phyloP scores from a whole-genome alignment of 176 grass and related monocot species.

The Rhynchospora tenuis region DNA sequence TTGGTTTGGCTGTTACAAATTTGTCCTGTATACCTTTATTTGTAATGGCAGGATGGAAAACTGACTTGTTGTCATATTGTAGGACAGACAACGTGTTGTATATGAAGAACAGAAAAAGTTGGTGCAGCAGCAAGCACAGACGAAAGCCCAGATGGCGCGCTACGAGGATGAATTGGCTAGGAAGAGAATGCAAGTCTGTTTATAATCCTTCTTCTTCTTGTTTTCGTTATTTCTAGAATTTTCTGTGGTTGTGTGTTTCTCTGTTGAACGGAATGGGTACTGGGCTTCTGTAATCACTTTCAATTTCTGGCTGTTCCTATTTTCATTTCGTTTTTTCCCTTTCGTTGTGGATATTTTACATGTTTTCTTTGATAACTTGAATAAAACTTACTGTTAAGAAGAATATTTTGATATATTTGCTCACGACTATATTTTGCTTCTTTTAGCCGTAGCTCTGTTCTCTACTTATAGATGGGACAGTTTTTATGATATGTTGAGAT shows the following conservation, averaged over 20 bases:
- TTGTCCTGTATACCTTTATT: background rate
- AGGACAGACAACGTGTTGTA: slow-evolving; percentile 71
- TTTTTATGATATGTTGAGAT: background rate
- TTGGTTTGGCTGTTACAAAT: background rate
- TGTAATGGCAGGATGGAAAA: slow-evolving; percentile 9
- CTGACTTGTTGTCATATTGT: slow-evolving; percentile 31
- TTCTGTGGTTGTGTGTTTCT: background rate
- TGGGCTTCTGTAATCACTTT: background rate
- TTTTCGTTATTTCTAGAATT: background rate
- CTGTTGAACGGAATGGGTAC: background rate
- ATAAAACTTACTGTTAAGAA: background rate
- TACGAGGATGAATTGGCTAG: slow-evolving; percentile 87
- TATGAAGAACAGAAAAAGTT: slow-evolving; percentile 86
- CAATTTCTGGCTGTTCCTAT: no score
- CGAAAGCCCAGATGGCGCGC: slow-evolving; percentile 53
- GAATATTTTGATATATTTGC: background rate
- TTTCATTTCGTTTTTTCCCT: background rate
- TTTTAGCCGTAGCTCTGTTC: background rate
- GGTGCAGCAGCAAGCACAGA: slow-evolving; percentile 49
- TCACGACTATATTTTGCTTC: background rate
- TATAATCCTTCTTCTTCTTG: background rate
- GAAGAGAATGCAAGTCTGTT: slow-evolving; percentile 50
- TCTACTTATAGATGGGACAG: background rate
- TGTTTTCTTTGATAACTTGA: background rate
- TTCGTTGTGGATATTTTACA: background rate